Evolutionary conservation across 176 grass and related monocot genomes (phyloP).

Genomic region (Rhynchospora breviuscula): DNA sequence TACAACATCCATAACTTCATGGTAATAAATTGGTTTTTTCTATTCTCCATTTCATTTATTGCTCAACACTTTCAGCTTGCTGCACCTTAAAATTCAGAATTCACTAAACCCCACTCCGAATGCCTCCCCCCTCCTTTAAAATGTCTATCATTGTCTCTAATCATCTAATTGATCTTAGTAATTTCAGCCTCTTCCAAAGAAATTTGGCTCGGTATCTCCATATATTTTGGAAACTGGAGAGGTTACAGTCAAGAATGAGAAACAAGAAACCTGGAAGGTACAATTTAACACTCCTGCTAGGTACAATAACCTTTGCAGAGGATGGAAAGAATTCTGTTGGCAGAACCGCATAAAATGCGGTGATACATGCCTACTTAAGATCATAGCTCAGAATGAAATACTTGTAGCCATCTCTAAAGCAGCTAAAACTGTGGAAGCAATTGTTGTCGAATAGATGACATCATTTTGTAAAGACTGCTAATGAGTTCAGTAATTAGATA

Average conservation of each 20-base stretch:
- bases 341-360: not conserved
- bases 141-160: not conserved
- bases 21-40: conserved; percentile 8
- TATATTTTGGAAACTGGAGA: not conserved
- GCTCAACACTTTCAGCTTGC: not conserved
- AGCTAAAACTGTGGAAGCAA: not conserved
- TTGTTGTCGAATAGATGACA: not conserved
- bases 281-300: not conserved
- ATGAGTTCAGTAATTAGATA: not conserved
- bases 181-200: conserved; percentile 15
- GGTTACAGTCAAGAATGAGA: conserved; percentile 15
- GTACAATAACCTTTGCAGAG: not conserved
- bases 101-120: not conserved
- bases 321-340: conserved; percentile 8
- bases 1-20: conserved; percentile 10
- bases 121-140: too few relatives aligned
- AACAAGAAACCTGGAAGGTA: conserved; percentile 8
- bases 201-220: conserved; percentile 4
- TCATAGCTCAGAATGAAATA: not conserved
- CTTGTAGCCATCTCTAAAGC: not conserved
- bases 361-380: conserved; percentile 3
- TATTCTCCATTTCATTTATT: not conserved
- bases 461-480: not conserved
- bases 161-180: not conserved
- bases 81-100: not conserved